Conservation (phyloP, 2,329 filamentous ascomycete genomes). For the Aphanoascus verrucosus region DNA sequence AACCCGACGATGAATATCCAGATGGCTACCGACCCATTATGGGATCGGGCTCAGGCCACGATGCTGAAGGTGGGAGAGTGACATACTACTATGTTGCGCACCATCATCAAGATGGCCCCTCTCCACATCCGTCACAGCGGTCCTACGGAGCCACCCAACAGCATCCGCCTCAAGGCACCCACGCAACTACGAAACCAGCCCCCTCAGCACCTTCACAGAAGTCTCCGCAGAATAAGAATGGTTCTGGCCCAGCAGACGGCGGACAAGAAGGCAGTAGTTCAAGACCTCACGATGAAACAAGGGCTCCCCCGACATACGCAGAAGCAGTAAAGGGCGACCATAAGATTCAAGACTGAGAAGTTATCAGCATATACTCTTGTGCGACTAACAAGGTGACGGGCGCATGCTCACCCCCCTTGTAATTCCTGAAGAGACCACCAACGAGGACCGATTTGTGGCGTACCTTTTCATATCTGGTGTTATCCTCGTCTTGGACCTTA, state of each 20-base stretch:
- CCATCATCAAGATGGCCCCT: conserved; percentile 24
- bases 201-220: conserved; percentile 18
- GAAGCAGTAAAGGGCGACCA: conserved; percentile 83
- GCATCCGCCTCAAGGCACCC: conserved; percentile 17
- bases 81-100: conserved; percentile 67
- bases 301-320: conserved; percentile 69
- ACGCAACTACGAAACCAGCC: conserved; percentile 20
- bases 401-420: too few relatives aligned
- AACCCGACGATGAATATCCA: conserved; percentile 50
- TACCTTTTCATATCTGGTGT: neutral
- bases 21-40: conserved; percentile 53
- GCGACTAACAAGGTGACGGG: neutral
- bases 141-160: conserved; percentile 32
- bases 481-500: neutral
- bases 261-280: conserved; percentile 23
- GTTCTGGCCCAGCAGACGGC: neutral
- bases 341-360: conserved; percentile 63
- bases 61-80: conserved; percentile 41
- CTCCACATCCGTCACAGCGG: conserved; percentile 20
- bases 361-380: neutral
- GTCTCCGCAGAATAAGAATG: conserved; percentile 14
- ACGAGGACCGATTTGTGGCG: neutral
- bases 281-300: conserved; percentile 29
- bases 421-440: too few relatives aligned
- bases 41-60: conserved; percentile 38